Conservation (phyloP, 2,329 filamentous ascomycete species). For the Coniochaeta prunicola region DNA sequence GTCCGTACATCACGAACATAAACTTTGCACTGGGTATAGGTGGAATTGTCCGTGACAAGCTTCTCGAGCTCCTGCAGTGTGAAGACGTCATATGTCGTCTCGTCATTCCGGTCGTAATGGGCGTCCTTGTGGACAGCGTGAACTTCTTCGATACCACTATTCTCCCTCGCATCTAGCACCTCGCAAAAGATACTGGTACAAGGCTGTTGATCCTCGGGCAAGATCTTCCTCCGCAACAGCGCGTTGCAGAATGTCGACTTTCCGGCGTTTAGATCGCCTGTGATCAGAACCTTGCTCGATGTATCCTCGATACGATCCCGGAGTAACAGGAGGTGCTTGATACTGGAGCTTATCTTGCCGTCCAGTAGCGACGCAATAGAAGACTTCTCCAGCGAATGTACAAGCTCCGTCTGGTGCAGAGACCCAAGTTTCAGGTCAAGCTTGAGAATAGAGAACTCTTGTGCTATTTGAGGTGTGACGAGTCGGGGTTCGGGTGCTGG, state of each 20-base stretch:
- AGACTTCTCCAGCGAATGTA: conserved; percentile 87
- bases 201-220: conserved; percentile 95
- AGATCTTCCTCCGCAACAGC: conserved; percentile 80
- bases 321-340: conserved; percentile 80
- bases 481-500: conserved; percentile 66
- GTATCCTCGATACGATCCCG: conserved; percentile 95
- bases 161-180: conserved; percentile 86
- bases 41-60: conserved; percentile 81
- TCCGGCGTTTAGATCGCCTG: conserved; percentile 91
- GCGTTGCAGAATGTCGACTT: conserved; percentile 99
- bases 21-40: conserved; percentile 92
- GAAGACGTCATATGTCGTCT: conserved; percentile 89
- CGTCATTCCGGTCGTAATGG: conserved; percentile 80
- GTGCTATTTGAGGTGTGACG: conserved; percentile 84
- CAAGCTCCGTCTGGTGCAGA: conserved; percentile 79
- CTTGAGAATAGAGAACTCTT: conserved; percentile 94
- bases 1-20: conserved; percentile 86
- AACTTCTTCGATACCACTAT: conserved; percentile 86
- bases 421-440: conserved; percentile 86
- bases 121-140: conserved; percentile 83
- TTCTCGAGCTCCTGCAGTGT: conserved; percentile 71
- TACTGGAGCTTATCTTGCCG: conserved; percentile 88
- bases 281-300: conserved; percentile 92
- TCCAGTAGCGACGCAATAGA: conserved; percentile 88
- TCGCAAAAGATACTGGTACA: conserved; percentile 99